Evolutionary conservation across 768 basidiomycete species (phyloP), one percentile per base, ranked within the genome.

Genomic region (Kwoniella bestiolae): DNA sequence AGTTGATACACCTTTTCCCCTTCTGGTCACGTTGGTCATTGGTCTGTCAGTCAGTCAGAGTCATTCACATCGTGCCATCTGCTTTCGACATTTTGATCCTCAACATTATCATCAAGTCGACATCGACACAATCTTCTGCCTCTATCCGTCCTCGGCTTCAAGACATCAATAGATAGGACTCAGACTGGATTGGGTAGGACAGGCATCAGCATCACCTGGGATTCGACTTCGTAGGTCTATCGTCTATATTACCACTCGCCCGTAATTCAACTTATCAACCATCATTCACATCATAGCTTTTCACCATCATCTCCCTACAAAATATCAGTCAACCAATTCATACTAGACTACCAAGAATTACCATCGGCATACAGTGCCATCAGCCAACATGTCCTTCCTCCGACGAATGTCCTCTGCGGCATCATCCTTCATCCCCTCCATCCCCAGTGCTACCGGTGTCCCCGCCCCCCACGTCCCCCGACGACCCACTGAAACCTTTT

Each of bases 381-480:
- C 51, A 3, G 41, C 29, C 65, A 67, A 31, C 57, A 76, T 76
- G 75, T 70, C 69, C n/a, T 77, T 77, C 69, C 75, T 77, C 26
- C 70, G 75, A n/a, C 70, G 75, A 21, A 35, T 77, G 5, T 77
- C 75, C 18, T 63, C 60, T 4, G 75, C 75, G 8, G 72, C 69
- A 18, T 56, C 60, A 23, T 63, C 66, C 8, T 66, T 74, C 53
- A 61, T 77, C 18, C 73, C 73, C 28, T 26, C 46, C 41, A 58
- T 70, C 12, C 75, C 75, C 14, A 67, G 65, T 25, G 46, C 70
- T 26, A 38, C 46, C 11, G 75, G 75, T 34, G 16, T 34, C 0
- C 69, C 68, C 2, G 65, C 74, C 6, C 29, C 69, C 2, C 70
- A 74, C 56, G 70, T 76, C 3, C 72, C 75, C 38, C 67, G 72